phyloP scores from a whole-genome alignment of 805 yeast genomes.

The Naumovozyma dairenensis region DNA sequence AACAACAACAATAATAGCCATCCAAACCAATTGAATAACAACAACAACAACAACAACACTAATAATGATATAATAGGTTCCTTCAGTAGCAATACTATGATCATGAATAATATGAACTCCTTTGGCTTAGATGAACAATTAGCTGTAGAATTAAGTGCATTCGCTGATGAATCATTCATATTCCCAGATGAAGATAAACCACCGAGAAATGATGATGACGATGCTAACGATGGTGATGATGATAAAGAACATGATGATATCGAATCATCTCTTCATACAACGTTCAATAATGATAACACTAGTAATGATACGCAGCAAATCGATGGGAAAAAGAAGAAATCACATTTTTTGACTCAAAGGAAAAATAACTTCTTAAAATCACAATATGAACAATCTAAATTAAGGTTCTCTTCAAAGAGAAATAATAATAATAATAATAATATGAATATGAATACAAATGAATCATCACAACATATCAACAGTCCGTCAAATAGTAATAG shows the following conservation, averaged over 20 bases:
- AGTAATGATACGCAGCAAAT: background rate
- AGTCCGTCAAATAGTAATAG: background rate
- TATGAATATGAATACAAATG: background rate
- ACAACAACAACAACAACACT: background rate
- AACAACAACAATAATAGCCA: slow-evolving; percentile 21
- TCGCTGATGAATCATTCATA: slow-evolving; percentile 71
- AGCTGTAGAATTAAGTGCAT: slow-evolving; percentile 64
- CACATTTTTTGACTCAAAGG: slow-evolving; percentile 23
- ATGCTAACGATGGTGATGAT: slow-evolving; percentile 4
- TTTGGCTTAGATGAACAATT: slow-evolving; percentile 38
- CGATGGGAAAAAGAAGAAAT: slow-evolving; percentile 4
- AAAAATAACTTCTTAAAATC: slow-evolving; percentile 24
- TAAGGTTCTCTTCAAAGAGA: slow-evolving; percentile 21
- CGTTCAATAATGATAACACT: slow-evolving; percentile 1
- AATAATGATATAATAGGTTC: too few relatives aligned
- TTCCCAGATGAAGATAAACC: slow-evolving; percentile 65
- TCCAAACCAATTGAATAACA: slow-evolving; percentile 1
- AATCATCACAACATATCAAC: background rate
- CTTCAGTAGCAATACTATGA: background rate
- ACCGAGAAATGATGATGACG: slow-evolving; percentile 9
- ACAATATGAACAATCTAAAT: slow-evolving; percentile 27
- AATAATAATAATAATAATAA: background rate
- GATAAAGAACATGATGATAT: slow-evolving; percentile 3
- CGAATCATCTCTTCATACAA: too few relatives aligned
- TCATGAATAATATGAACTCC: slow-evolving; percentile 27